Conservation (phyloP, 345 rosid genomes). For the Arabidopsis thaliana region DNA sequence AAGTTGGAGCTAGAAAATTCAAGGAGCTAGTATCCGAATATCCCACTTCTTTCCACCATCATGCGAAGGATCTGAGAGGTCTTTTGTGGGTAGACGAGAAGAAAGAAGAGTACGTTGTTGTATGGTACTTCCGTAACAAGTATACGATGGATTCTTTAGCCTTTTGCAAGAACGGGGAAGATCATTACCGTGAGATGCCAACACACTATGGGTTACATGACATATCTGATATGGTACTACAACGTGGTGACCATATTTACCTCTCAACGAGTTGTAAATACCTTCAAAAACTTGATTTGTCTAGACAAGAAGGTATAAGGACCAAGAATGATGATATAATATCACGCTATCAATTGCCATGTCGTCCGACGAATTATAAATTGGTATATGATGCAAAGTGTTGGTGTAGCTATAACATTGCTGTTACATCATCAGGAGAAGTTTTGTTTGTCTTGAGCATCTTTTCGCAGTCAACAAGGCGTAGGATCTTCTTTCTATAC, state of each 20-base stretch:
- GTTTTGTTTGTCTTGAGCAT: background rate
- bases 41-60: background rate
- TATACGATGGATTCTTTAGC: too few relatives aligned
- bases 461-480: background rate
- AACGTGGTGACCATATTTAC: background rate
- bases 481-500: background rate
- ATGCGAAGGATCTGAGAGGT: background rate
- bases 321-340: background rate
- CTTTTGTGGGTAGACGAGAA: conserved; percentile 13
- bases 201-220: background rate
- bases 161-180: conserved; percentile 2
- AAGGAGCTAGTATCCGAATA: too few relatives aligned
- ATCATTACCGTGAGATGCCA: background rate
- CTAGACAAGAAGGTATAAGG: background rate
- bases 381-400: background rate
- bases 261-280: background rate
- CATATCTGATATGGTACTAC: background rate
- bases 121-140: background rate
- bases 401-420: background rate
- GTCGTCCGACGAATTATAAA: background rate
- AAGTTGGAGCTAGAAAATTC: background rate
- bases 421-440: conserved; percentile 1
- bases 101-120: background rate
- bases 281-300: background rate
- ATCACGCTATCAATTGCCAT: background rate